phyloP scores from a whole-genome alignment of 139 green algal species.

The Cymbomonas tetramitiformis region DNA sequence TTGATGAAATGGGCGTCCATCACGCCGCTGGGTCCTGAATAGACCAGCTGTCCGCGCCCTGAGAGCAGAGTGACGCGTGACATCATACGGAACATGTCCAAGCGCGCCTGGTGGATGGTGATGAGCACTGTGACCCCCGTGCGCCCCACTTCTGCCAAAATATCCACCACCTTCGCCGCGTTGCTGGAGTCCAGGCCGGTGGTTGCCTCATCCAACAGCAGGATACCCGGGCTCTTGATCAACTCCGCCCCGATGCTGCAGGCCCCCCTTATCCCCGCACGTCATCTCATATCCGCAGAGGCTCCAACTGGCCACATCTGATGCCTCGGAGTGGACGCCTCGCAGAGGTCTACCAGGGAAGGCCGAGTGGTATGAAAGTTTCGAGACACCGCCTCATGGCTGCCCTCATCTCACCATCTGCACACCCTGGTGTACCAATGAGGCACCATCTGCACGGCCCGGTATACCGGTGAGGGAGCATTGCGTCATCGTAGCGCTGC shows the following conservation, averaged over 20 bases:
- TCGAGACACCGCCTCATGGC: too few species aligned
- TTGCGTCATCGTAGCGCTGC: too few species aligned
- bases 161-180: slow-evolving; percentile 19
- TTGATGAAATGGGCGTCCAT: neutral
- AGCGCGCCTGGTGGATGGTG: slow-evolving; percentile 39
- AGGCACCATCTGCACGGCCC: too few species aligned
- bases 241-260: slow-evolving; percentile 61
- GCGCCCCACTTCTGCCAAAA: neutral
- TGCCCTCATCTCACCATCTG: too few species aligned
- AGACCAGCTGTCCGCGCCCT: slow-evolving; percentile 7
- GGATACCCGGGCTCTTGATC: slow-evolving; percentile 46
- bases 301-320: too few species aligned
- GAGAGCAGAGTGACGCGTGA: slow-evolving; percentile 7
- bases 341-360: too few species aligned
- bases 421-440: too few species aligned
- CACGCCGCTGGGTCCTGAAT: neutral
- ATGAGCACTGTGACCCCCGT: slow-evolving; percentile 3
- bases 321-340: too few species aligned
- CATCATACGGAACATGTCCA: slow-evolving; percentile 13
- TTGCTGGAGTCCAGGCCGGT: slow-evolving; percentile 47
- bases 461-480: too few species aligned
- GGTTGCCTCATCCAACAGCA: slow-evolving; percentile 81
- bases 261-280: too few species aligned
- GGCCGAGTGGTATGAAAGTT: too few species aligned
- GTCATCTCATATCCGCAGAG: too few species aligned